phyloP scores from a whole-genome alignment of 306 rosid species.

The Spatholobus suberectus region DNA sequence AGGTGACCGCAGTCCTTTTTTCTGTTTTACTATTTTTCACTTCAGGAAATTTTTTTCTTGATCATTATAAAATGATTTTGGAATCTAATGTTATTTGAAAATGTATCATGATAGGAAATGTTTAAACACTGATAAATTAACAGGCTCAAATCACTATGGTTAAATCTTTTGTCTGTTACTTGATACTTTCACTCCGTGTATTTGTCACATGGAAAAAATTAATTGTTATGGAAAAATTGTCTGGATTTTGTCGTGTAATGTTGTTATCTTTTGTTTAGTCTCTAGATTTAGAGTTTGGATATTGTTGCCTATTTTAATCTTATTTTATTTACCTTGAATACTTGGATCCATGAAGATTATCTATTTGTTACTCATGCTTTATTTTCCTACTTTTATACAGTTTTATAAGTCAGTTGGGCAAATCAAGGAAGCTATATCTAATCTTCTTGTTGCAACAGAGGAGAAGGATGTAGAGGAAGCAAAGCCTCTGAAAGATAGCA shows the following conservation, averaged over 20 bases:
- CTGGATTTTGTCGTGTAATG: slow-evolving; percentile 6
- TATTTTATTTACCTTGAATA: neutral
- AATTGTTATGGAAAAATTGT: neutral
- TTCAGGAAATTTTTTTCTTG: too few relatives aligned
- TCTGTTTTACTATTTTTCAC: too few relatives aligned
- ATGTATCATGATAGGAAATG: too few relatives aligned
- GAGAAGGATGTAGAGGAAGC: slow-evolving; percentile 81
- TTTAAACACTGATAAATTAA: too few relatives aligned
- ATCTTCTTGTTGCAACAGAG: slow-evolving; percentile 80
- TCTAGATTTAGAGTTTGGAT: slow-evolving; percentile 19
- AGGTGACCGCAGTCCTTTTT: too few relatives aligned
- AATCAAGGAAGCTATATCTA: slow-evolving; percentile 75
- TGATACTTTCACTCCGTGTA: slow-evolving; percentile 30
- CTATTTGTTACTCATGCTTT: slow-evolving; percentile 35
- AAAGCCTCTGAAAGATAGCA: slow-evolving; percentile 55
- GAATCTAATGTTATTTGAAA: too few relatives aligned
- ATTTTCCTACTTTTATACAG: slow-evolving; percentile 45
- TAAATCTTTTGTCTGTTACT: too few relatives aligned
- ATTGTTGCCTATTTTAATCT: slow-evolving; percentile 14
- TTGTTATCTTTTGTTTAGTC: slow-evolving; percentile 35
- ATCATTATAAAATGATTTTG: too few relatives aligned
- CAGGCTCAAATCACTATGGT: too few relatives aligned
- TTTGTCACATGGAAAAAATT: slow-evolving; percentile 24
- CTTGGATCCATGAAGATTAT: slow-evolving; percentile 10
- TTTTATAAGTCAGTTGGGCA: slow-evolving; percentile 83